Percentiles rank a stretch among this genome's conserved stretches.
These are phyloP conservation scores for Aureobasidium sp. DNA, from an alignment of 2,329 filamentous ascomycete genomes.

Conservation along the genomic window DNA sequence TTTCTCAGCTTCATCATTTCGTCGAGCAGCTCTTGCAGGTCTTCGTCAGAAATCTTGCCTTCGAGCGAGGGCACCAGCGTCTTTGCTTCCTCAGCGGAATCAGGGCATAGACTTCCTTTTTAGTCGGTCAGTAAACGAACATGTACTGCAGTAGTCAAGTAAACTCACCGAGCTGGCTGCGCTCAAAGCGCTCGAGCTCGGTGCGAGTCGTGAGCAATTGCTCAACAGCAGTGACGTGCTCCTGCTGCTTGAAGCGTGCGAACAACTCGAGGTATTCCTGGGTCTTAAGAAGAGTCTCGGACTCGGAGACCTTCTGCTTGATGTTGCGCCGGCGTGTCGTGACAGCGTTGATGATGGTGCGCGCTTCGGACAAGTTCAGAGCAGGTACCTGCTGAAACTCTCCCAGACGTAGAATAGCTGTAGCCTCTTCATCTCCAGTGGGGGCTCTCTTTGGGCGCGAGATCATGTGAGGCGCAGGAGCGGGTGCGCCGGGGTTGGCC, in stretches of 20 bases:
- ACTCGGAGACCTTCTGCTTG: constrained; percentile 13
- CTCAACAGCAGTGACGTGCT: constrained; percentile 91
- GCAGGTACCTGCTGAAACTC: constrained; percentile 91
- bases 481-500: constrained; percentile 20
- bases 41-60: constrained; percentile 84
- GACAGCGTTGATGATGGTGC: constrained; percentile 84
- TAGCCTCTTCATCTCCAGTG: constrained; percentile 80
- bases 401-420: constrained; percentile 71
- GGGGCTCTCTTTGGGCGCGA: constrained; percentile 57
- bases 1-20: constrained; percentile 75
- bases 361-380: constrained; percentile 83
- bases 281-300: constrained; percentile 67
- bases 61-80: constrained; percentile 83
- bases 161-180: constrained; percentile 72
- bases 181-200: constrained; percentile 83
- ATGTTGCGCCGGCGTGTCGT: constrained; percentile 22
- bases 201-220: constrained; percentile 50
- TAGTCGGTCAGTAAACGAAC: constrained; percentile 6
- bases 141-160: neutral
- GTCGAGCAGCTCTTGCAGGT: constrained; percentile 78
- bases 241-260: constrained; percentile 88
- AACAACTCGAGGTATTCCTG: constrained; percentile 91
- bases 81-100: constrained; percentile 90
- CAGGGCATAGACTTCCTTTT: constrained; percentile 81
- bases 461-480: constrained; percentile 18